A percentile compares a stretch with the other conserved stretches of the same genome.
phyloP scores from a whole-genome alignment of 2,329 filamentous ascomycete species.

The Sodiomyces alkalinus region DNA sequence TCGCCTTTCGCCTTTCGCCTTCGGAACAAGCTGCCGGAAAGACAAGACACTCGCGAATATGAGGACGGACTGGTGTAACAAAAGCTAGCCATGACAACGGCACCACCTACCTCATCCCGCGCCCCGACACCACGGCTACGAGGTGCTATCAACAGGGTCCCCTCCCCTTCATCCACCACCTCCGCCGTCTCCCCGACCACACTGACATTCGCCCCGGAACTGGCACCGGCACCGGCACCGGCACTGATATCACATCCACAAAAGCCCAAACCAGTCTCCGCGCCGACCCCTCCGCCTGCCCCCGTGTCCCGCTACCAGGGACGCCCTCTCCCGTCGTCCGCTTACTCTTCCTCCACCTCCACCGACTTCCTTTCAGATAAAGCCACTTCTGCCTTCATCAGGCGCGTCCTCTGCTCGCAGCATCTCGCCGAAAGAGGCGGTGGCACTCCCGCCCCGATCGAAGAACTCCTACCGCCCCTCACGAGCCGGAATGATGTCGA shows the following conservation, averaged over 20 bases:
- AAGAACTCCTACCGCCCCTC: slow-evolving; percentile 74
- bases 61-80: no score
- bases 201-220: slow-evolving; percentile 2
- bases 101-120: slow-evolving; percentile 9
- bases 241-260: slow-evolving; percentile 8
- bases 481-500: slow-evolving; percentile 93
- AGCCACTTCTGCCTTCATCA: slow-evolving; percentile 67
- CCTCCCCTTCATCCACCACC: slow-evolving; percentile 2
- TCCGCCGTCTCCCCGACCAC: slow-evolving; percentile 3
- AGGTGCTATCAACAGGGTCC: no score
- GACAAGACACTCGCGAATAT: no score
- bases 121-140: slow-evolving; percentile 8
- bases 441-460: slow-evolving; percentile 43
- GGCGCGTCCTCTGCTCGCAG: slow-evolving; percentile 69
- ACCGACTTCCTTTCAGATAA: slow-evolving; percentile 53
- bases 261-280: slow-evolving; percentile 8
- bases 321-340: no score
- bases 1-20: no score
- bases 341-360: no score
- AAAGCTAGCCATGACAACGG: slow-evolving; percentile 10
- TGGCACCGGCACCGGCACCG: slow-evolving; percentile 3
- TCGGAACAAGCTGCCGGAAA: no score
- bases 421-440: slow-evolving; percentile 42
- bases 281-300: slow-evolving; percentile 10
- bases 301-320: slow-evolving; percentile 16